These are phyloP conservation scores for Vitellaria paradoxa DNA, from an alignment of 179 eudicot genomes.

Conservation along the genomic window DNA sequence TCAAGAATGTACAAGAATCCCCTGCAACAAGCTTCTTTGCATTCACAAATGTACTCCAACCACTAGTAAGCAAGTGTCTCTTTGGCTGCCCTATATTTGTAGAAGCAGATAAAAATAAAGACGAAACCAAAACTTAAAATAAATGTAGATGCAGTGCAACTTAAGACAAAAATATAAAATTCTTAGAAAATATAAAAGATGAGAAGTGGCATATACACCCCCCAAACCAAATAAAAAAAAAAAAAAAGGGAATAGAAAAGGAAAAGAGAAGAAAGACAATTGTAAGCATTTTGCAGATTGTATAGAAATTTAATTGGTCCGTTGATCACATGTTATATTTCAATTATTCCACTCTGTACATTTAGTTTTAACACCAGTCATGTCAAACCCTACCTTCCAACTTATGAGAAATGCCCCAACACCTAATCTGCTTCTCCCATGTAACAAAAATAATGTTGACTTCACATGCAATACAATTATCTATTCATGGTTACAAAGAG, in stretches of 20 bases:
- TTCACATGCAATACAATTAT: neutral
- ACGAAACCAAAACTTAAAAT: neutral
- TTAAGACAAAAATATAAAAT: neutral
- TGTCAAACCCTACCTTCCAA: neutral
- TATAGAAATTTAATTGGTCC: neutral
- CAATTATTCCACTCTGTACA: neutral
- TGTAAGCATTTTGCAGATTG: neutral
- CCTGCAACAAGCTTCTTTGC: constrained; percentile 68
- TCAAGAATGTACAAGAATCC: constrained; percentile 60
- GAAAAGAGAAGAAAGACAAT: neutral
- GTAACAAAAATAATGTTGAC: neutral
- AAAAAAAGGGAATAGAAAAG: too few relatives aligned
- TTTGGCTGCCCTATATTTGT: constrained; percentile 55
- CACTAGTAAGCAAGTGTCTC: constrained; percentile 66
- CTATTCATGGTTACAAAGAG: neutral
- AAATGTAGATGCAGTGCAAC: neutral
- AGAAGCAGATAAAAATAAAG: neutral
- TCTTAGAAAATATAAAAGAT: neutral
- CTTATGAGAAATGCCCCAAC: neutral
- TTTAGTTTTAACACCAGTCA: neutral
- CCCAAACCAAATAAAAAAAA: neutral
- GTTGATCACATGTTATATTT: neutral
- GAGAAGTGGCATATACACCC: neutral
- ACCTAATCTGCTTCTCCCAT: neutral
- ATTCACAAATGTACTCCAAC: constrained; percentile 75